Percentiles rank a stretch among this genome's conserved stretches.
Conservation (phyloP, 805 yeast genomes). For the Yamadazyma kitorensis region DNA sequence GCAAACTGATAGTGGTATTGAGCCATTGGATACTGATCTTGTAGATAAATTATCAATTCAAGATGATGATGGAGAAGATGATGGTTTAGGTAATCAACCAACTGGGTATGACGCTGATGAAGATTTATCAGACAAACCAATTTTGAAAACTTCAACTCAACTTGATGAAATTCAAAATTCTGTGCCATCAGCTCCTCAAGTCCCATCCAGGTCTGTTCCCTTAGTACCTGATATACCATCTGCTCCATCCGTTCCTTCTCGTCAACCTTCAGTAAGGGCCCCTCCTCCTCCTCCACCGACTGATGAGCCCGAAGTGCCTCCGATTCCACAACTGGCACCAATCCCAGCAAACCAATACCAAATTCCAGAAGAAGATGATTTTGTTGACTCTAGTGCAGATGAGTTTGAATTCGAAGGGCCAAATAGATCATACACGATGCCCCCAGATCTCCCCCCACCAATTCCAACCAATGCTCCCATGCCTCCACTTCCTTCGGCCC, state of each 20-base stretch:
- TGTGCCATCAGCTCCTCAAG: conserved; percentile 20
- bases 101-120: conserved; percentile 77
- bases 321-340: conserved; percentile 5
- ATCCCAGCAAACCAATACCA: too few relatives aligned
- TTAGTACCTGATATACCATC: conserved; percentile 5
- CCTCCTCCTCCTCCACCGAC: conserved; percentile 10
- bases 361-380: conserved; percentile 1
- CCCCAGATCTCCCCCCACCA: conserved; percentile 9
- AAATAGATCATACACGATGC: conserved; percentile 9
- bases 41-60: conserved; percentile 7
- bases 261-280: conserved; percentile 5
- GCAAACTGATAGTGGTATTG: conserved; percentile 12
- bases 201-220: conserved; percentile 4
- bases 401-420: conserved; percentile 17
- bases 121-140: conserved; percentile 31
- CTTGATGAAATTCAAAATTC: conserved; percentile 2
- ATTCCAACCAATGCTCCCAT: neutral
- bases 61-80: conserved; percentile 2
- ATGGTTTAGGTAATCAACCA: conserved; percentile 11
- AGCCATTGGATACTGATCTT: conserved; percentile 8
- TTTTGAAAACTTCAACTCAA: conserved; percentile 7
- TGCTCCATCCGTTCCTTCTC: conserved; percentile 3
- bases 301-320: conserved; percentile 1
- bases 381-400: conserved; percentile 3
- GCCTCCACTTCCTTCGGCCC: neutral